Conservation (phyloP, 306 rosid species). For the Geum urbanum region DNA sequence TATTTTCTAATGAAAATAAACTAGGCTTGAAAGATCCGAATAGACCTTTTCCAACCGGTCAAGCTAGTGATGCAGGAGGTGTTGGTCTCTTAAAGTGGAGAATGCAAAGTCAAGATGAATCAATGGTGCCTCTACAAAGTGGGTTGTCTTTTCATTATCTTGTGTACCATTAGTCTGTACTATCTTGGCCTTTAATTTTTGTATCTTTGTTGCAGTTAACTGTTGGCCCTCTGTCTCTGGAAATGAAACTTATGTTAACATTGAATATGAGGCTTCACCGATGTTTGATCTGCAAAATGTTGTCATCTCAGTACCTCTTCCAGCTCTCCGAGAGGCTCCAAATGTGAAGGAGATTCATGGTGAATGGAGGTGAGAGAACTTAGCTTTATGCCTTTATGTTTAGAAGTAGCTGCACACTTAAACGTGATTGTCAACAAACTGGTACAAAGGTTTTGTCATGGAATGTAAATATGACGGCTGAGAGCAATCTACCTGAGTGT, state of each 20-base stretch:
- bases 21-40: constrained; percentile 73
- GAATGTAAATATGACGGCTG: neutral
- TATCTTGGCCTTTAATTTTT: constrained; percentile 19
- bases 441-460: neutral
- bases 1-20: constrained; percentile 67
- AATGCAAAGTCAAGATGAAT: constrained; percentile 84
- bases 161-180: constrained; percentile 18
- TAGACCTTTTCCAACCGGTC: constrained; percentile 91
- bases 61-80: constrained; percentile 73
- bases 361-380: constrained; percentile 69
- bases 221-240: constrained; percentile 99
- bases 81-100: constrained; percentile 89
- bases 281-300: constrained; percentile 76
- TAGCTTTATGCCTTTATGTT: neutral
- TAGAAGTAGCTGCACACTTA: neutral
- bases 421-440: neutral
- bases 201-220: constrained; percentile 63
- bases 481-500: neutral
- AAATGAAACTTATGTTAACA: constrained; percentile 88
- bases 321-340: constrained; percentile 93
- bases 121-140: constrained; percentile 77
- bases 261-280: constrained; percentile 91
- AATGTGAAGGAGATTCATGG: constrained; percentile 76
- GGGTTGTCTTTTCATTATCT: constrained; percentile 27
- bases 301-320: constrained; percentile 85